phyloP scores from a whole-genome alignment of 495 filamentous ascomycete species.

The Penicillium manginii region DNA sequence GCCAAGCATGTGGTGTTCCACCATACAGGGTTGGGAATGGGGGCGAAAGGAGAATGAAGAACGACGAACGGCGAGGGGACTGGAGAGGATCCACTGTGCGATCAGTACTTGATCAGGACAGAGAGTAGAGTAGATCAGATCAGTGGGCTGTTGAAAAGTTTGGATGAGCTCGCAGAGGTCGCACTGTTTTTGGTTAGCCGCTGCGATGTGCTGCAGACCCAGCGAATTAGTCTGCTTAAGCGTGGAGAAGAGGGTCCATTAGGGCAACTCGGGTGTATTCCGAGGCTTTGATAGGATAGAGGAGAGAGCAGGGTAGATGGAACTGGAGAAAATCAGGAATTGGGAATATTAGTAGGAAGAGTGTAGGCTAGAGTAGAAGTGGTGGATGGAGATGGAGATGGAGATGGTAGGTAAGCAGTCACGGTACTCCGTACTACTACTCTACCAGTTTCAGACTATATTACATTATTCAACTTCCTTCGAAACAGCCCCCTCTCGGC shows the following conservation, averaged over 20 bases:
- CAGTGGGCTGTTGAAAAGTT: background rate
- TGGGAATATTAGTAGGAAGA: background rate
- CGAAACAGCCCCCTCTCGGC: background rate
- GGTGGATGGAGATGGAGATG: background rate
- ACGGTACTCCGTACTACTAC: too few relatives aligned
- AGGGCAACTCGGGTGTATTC: background rate
- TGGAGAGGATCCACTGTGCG: background rate
- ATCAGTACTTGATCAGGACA: background rate
- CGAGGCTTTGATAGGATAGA: background rate
- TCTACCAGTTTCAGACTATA: background rate
- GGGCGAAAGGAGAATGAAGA: background rate
- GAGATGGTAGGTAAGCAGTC: too few relatives aligned
- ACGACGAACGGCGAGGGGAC: too few relatives aligned
- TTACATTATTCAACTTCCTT: background rate
- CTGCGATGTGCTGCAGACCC: background rate
- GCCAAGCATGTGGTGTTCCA: background rate
- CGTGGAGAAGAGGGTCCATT: background rate
- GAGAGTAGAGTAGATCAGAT: conserved; percentile 1
- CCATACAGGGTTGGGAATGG: background rate
- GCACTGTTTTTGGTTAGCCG: conserved; percentile 6
- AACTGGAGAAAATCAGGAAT: background rate
- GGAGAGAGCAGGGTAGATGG: background rate
- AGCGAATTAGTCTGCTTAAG: background rate
- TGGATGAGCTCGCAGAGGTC: background rate
- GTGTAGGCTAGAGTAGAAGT: background rate